Conservation (phyloP, 179 eudicot species). For the Vitellaria paradoxa region DNA sequence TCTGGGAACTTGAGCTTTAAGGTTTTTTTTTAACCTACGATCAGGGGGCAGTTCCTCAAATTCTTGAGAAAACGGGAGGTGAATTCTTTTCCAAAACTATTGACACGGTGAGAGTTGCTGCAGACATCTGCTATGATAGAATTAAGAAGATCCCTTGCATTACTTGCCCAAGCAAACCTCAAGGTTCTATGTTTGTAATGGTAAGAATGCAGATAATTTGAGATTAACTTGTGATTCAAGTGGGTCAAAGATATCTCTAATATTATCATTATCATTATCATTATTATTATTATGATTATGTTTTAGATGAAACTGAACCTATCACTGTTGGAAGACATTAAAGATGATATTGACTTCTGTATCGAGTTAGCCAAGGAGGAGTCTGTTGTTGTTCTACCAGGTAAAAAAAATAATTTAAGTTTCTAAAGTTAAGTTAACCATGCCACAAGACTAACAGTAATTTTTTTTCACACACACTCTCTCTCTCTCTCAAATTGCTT, state of each 20-base stretch:
- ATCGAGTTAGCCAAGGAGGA: constrained; percentile 61
- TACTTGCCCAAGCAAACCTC: constrained; percentile 66
- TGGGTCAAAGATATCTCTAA: neutral
- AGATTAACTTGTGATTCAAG: neutral
- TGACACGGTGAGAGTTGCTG: constrained; percentile 43
- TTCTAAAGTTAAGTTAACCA: neutral
- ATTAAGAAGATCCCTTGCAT: constrained; percentile 58
- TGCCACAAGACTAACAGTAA: neutral
- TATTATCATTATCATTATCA: too few species aligned
- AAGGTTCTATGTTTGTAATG: constrained; percentile 62
- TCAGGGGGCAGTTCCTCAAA: constrained; percentile 53
- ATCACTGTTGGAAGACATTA: constrained; percentile 39
- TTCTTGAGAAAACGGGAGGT: constrained; percentile 41
- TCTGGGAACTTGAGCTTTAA: too few species aligned
- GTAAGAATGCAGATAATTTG: constrained; percentile 26
- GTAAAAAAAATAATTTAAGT: constrained; percentile 21
- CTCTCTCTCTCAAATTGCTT: neutral
- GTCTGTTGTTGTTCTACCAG: constrained; percentile 54
- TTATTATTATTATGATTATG: too few species aligned
- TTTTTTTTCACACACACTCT: neutral
- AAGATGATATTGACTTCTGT: constrained; percentile 62
- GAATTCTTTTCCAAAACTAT: constrained; percentile 52
- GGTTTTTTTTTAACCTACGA: constrained; percentile 13
- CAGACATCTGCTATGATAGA: constrained; percentile 47
- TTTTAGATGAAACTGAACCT: constrained; percentile 61